Evolutionary conservation across 768 basidiomycete species (phyloP).

Genomic region (Phanerochaete carnosa): DNA sequence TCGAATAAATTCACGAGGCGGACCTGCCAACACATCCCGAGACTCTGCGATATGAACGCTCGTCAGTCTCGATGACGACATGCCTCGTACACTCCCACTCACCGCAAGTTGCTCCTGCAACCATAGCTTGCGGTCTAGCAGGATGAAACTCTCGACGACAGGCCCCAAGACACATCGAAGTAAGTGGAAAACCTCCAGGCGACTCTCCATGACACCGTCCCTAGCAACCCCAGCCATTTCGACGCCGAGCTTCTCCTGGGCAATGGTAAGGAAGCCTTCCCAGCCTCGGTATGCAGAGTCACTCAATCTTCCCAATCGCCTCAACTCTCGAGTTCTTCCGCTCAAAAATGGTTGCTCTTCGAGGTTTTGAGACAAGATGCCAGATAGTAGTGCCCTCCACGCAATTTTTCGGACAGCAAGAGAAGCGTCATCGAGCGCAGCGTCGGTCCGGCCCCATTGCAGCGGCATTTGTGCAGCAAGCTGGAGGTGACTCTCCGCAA

Average conservation of each 20-base stretch:
- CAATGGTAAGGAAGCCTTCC: constrained; percentile 38
- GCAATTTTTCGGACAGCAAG: constrained; percentile 65
- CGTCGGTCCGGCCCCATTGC: constrained; percentile 49
- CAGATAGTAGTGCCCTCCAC: constrained; percentile 64
- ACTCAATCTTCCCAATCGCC: constrained; percentile 49
- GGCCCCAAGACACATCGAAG: constrained; percentile 70
- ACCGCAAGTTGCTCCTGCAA: constrained; percentile 38
- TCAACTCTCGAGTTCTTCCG: neutral
- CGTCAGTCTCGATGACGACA: neutral
- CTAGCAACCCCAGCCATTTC: neutral
- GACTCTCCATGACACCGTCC: constrained; percentile 30
- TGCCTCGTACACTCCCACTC: constrained; percentile 1
- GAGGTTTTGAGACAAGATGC: constrained; percentile 12
- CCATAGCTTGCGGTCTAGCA: constrained; percentile 63
- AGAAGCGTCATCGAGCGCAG: constrained; percentile 32
- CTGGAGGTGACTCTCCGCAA: constrained; percentile 55
- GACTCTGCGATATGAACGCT: constrained; percentile 4
- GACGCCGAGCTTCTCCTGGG: constrained; percentile 13
- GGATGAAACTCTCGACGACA: constrained; percentile 59
- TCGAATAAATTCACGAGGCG: constrained; percentile 67
- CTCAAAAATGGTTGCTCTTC: neutral
- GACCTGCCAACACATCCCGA: constrained; percentile 21
- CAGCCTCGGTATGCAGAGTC: constrained; percentile 48
- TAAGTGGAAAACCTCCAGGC: constrained; percentile 58
- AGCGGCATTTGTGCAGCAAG: constrained; percentile 70